Percentiles rank a stretch among this genome's conserved stretches.
Conservation (phyloP, 176 grass and related monocot species). For the Oryza longistaminata region DNA sequence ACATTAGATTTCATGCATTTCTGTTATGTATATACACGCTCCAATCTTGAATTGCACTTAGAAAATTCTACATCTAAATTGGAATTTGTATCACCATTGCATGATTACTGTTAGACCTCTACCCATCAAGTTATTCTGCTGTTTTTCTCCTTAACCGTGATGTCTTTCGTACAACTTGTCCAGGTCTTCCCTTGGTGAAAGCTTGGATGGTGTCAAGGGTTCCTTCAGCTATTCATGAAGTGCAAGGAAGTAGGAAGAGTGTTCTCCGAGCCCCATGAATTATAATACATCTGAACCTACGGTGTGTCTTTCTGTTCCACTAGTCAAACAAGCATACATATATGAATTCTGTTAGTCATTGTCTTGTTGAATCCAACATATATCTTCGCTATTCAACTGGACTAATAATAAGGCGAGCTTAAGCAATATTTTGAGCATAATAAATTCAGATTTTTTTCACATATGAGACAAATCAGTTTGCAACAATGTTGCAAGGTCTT, state of each 20-base stretch:
- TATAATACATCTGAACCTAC: neutral
- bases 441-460: too few relatives aligned
- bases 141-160: neutral
- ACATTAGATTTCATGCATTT: constrained; percentile 21
- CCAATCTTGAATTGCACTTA: neutral
- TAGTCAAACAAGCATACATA: neutral
- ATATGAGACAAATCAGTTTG: too few relatives aligned
- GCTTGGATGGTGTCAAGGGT: constrained; percentile 77
- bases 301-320: constrained; percentile 4
- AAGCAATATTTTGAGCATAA: too few relatives aligned
- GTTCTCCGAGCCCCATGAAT: neutral
- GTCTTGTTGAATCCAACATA: neutral
- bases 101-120: neutral
- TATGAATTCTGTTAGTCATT: constrained; percentile 1
- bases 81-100: neutral
- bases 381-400: neutral
- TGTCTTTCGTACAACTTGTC: constrained; percentile 3
- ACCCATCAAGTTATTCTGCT: neutral
- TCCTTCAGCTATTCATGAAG: constrained; percentile 58
- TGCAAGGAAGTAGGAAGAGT: neutral
- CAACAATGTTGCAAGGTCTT: too few relatives aligned
- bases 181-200: constrained; percentile 73
- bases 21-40: neutral
- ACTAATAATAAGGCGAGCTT: too few relatives aligned
- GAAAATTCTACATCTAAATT: neutral